Evolutionary conservation across 75 land plant genomes (phyloP), one percentile per base, ranked within the genome.

Genomic region (Picea glauca): DNA sequence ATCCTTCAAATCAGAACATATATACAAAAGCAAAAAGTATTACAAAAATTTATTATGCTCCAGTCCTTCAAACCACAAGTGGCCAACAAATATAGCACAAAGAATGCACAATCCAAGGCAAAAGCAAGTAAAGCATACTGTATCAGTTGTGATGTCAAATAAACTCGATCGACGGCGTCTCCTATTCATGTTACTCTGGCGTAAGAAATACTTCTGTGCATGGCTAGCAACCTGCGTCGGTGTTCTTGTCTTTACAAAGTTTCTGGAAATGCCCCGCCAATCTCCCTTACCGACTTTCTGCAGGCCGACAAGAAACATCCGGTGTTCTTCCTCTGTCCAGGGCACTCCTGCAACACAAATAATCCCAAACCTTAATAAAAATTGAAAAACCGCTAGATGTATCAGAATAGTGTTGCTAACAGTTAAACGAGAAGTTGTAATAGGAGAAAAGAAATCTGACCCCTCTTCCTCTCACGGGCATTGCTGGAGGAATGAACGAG

Each of bases 291-390:
- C 85, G 23, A 88, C 88, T 79, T 86, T 86, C 54, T 86, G 81
- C 9, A 88, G 83, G 17, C 90, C 88, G 40, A 80, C 31, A 57
- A 88, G 74, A 64, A 88, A 88, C 58, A 77, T 3, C 21, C 85
- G 20, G 65, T 88, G 88, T 56, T 88, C 90, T 31, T 88, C 90
- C 75, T 88, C 90, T 0, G 88, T 88, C 90, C 90, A 88, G 17
- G 90, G 88, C 38, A 86, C 85, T 13, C 90, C 88, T 88, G 82
- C 62, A 35, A 54, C 73, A 15, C 2, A 35, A 2, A 35, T 35
- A 35, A 35, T 35, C 38, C 38, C 38, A 35, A 35, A 35, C 38
- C 1, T 35, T 35, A 1, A 35, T 35, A 35, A 35, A 35, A 35
- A 35, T 35, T 35, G 38, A 35, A 35, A 35, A 35, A 35, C 38